A percentile compares a stretch with the other conserved stretches of the same genome.
phyloP scores from a whole-genome alignment of 495 filamentous ascomycete genomes.

The Penicillium macrosclerotiorum region DNA sequence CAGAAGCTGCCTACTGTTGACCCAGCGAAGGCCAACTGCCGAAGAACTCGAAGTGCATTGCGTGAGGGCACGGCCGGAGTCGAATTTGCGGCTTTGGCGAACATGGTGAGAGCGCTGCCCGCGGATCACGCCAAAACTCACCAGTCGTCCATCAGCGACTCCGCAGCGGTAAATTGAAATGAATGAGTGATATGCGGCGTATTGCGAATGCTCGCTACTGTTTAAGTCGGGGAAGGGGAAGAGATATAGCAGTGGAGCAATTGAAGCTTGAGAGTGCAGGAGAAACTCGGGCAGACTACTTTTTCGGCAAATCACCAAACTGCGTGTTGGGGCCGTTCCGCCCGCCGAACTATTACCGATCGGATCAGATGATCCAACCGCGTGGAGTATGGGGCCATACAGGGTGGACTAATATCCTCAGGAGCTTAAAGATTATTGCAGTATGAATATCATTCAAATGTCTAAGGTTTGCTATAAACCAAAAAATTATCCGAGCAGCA shows the following conservation, averaged over 20 bases:
- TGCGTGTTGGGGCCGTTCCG: conserved; percentile 21
- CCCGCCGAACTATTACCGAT: conserved; percentile 12
- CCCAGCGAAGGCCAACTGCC: conserved; percentile 42
- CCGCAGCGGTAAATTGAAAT: background rate
- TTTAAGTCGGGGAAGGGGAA: background rate
- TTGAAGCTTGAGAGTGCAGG: conserved; percentile 12
- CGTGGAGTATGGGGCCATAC: background rate
- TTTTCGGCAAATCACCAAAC: conserved; percentile 22
- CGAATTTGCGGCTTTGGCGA: conserved; percentile 29
- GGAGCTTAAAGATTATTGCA: too few species aligned
- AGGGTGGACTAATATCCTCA: too few species aligned
- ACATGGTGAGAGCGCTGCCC: conserved; percentile 32
- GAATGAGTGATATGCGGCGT: too few species aligned
- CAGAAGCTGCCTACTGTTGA: conserved; percentile 42
- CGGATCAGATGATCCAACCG: conserved; percentile 18
- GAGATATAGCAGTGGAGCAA: background rate
- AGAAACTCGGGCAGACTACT: conserved; percentile 19
- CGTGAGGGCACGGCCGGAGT: conserved; percentile 41
- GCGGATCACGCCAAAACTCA: conserved; percentile 25
- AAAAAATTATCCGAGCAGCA: conserved; percentile 8
- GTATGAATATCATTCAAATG: background rate
- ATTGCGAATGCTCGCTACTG: background rate
- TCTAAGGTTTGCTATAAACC: background rate
- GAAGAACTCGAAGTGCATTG: conserved; percentile 46
- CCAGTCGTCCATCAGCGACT: conserved; percentile 21